phyloP scores from a whole-genome alignment of 202 grass and related monocot genomes.

The Bolboschoenoplectus hybrid region DNA sequence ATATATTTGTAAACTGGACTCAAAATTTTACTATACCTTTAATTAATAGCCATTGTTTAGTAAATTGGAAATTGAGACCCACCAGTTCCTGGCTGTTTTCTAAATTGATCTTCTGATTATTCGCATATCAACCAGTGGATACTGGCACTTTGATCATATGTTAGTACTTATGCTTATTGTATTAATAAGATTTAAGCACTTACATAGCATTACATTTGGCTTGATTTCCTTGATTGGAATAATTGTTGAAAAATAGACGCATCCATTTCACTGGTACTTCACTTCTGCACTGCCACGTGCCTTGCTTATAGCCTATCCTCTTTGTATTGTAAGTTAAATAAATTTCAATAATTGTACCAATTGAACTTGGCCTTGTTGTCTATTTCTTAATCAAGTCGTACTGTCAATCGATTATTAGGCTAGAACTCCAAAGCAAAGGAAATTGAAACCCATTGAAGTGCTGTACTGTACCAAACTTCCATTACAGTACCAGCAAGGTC shows the following conservation, averaged over 20 bases:
- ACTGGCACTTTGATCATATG: slow-evolving; percentile 7
- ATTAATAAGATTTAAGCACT: not conserved
- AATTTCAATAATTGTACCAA: not conserved
- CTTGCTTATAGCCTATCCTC: slow-evolving; percentile 89
- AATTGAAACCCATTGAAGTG: slow-evolving; percentile 4
- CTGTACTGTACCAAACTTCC: not conserved
- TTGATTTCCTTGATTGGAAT: slow-evolving; percentile 45
- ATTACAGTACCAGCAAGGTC: not conserved
- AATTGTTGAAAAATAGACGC: slow-evolving; percentile 56
- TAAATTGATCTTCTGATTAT: not conserved
- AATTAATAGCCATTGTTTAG: slow-evolving; percentile 8
- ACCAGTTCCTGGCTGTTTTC: not conserved
- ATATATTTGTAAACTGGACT: not conserved
- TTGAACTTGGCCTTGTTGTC: not conserved
- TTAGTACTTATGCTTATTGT: not conserved
- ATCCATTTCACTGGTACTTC: slow-evolving; percentile 96
- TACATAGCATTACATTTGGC: not conserved
- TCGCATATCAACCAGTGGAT: slow-evolving; percentile 15
- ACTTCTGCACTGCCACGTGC: slow-evolving; percentile 92
- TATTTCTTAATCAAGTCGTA: not conserved
- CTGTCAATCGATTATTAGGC: not conserved
- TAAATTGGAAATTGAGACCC: slow-evolving; percentile 8
- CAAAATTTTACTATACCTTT: not conserved
- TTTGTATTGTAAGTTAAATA: slow-evolving; percentile 68
- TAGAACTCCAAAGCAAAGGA: not conserved